Evolutionary conservation across 2,329 filamentous ascomycete species (phyloP).

Genomic region (Sphaerulina populicola): DNA sequence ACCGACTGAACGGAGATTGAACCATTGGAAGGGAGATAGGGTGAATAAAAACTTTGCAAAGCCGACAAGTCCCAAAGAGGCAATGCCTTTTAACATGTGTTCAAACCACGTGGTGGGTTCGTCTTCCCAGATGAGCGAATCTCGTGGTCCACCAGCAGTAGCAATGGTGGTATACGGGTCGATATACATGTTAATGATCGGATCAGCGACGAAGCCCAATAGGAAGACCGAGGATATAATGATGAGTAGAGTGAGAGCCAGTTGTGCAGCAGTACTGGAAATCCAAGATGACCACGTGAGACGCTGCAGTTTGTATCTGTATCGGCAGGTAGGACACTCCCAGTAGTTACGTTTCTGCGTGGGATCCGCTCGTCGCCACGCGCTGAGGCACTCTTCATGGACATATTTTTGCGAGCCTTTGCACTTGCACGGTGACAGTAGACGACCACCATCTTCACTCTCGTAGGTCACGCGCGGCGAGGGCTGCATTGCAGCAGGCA

Average conservation of each 20-base stretch:
- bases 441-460: conserved; percentile 62
- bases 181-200: conserved; percentile 79
- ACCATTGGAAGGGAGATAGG: conserved; percentile 67
- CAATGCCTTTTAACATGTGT: conserved; percentile 82
- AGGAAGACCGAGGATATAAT: conserved; percentile 66
- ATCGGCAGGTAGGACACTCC: conserved; percentile 80
- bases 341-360: conserved; percentile 63
- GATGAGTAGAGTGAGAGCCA: conserved; percentile 62
- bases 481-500: conserved; percentile 49
- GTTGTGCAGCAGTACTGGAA: conserved; percentile 51
- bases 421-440: conserved; percentile 87
- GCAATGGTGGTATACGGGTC: conserved; percentile 53
- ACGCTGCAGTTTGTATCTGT: conserved; percentile 69
- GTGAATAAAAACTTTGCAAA: conserved; percentile 72
- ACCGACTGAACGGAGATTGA: conserved; percentile 52
- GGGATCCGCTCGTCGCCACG: conserved; percentile 71
- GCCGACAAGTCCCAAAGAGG: conserved; percentile 80
- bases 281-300: conserved; percentile 64
- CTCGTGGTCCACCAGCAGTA: conserved; percentile 26
- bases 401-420: conserved; percentile 90
- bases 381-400: conserved; percentile 78
- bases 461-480: conserved; percentile 57
- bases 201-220: conserved; percentile 86
- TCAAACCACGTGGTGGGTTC: conserved; percentile 59
- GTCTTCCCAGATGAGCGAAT: conserved; percentile 37